A percentile compares a stretch with the other conserved stretches of the same genome.
These are phyloP conservation scores for Malus hybrid DNA, from an alignment of 331 rosid genomes.

Conservation along the genomic window DNA sequence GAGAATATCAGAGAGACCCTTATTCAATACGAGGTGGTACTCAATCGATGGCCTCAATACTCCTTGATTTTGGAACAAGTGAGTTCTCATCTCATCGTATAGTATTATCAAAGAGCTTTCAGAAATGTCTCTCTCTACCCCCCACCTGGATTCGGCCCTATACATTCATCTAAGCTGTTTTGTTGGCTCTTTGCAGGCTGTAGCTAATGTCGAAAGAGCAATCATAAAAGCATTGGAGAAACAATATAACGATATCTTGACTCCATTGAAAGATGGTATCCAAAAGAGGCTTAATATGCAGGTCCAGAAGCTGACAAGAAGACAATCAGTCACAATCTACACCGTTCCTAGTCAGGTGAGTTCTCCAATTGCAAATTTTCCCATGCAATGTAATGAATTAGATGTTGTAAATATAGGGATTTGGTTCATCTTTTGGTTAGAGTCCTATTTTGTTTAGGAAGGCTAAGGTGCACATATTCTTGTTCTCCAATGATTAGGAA, in stretches of 20 bases:
- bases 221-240: constrained; percentile 83
- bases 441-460: too few relatives aligned
- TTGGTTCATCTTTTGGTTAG: too few relatives aligned
- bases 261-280: constrained; percentile 90
- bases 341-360: constrained; percentile 78
- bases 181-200: constrained; percentile 44
- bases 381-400: not conserved
- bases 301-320: constrained; percentile 95
- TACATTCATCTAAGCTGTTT: not conserved
- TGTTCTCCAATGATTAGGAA: too few relatives aligned
- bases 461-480: too few relatives aligned
- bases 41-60: constrained; percentile 97
- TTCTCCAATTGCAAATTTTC: constrained; percentile 8
- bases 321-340: constrained; percentile 66
- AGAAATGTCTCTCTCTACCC: not conserved
- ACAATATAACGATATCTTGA: constrained; percentile 80
- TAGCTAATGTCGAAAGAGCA: constrained; percentile 83
- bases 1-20: constrained; percentile 74
- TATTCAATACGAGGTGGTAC: constrained; percentile 66
- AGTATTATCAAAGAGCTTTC: not conserved
- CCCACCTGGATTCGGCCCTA: too few relatives aligned
- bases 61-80: constrained; percentile 84
- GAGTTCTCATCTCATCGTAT: constrained; percentile 18
- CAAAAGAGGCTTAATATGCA: constrained; percentile 91
- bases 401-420: not conserved